These are phyloP conservation scores for Alternaria novae-zelandiae DNA, from an alignment of 2,329 filamentous ascomycete genomes.

Conservation along the genomic window DNA sequence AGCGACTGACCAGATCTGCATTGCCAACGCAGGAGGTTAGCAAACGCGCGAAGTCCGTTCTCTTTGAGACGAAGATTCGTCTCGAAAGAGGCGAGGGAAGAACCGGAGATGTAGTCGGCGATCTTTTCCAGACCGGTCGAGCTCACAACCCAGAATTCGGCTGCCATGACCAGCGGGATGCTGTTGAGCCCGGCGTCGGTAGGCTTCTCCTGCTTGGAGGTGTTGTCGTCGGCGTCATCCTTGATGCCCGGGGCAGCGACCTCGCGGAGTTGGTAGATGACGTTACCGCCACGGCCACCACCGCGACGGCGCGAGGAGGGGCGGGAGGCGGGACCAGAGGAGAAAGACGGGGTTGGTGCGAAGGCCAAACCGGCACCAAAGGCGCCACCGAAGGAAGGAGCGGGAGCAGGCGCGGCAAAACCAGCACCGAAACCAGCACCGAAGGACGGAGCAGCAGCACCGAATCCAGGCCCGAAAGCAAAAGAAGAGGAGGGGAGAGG, in stretches of 20 bases:
- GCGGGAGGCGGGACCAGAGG: not conserved
- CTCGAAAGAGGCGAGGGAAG: not conserved
- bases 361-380: not conserved
- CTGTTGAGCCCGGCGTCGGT: not conserved
- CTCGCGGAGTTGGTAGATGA: not conserved
- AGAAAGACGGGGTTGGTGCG: not conserved
- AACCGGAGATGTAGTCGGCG: not conserved
- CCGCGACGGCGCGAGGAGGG: not conserved
- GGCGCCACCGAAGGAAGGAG: not conserved
- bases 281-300: not conserved
- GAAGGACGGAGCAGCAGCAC: not conserved
- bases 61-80: not conserved
- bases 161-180: not conserved
- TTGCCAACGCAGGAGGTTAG: constrained; percentile 5
- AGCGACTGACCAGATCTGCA: not conserved
- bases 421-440: not conserved
- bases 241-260: not conserved
- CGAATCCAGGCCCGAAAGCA: not conserved
- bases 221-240: not conserved
- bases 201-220: not conserved
- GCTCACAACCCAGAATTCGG: not conserved
- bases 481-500: not conserved
- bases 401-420: not conserved
- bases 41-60: not conserved
- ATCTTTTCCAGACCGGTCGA: not conserved